A percentile compares a stretch with the other conserved stretches of the same genome.
These are phyloP conservation scores for Pachysolen tannophilus DNA, from an alignment of 805 yeast species.

Conservation along the genomic window DNA sequence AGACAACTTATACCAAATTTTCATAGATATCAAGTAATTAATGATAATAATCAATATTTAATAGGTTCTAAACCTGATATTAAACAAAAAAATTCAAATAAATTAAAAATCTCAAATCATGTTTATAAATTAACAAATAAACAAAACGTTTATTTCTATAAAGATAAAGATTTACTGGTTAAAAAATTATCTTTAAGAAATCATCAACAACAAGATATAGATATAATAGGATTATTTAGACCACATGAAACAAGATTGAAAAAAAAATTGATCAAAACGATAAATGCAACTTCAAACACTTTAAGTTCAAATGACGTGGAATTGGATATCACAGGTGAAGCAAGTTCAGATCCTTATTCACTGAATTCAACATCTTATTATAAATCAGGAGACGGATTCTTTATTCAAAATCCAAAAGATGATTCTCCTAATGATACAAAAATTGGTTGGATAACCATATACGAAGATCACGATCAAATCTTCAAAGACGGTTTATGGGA, in stretches of 20 bases:
- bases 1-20: slow-evolving; percentile 9
- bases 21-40: slow-evolving; percentile 21
- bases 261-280: slow-evolving; percentile 27
- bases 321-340: slow-evolving; percentile 13
- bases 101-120: slow-evolving; percentile 7
- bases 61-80: slow-evolving; percentile 40
- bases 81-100: slow-evolving; percentile 17
- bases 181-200: slow-evolving; percentile 8
- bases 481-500: slow-evolving; percentile 40
- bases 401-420: slow-evolving; percentile 41
- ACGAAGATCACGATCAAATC: slow-evolving; percentile 29
- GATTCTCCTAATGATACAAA: slow-evolving; percentile 55
- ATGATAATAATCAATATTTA: slow-evolving; percentile 23
- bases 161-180: not conserved
- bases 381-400: slow-evolving; percentile 49
- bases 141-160: slow-evolving; percentile 14
- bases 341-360: slow-evolving; percentile 17
- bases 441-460: slow-evolving; percentile 59
- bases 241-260: slow-evolving; percentile 30
- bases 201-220: slow-evolving; percentile 17
- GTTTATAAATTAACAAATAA: slow-evolving; percentile 14
- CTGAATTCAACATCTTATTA: slow-evolving; percentile 24
- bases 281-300: slow-evolving; percentile 1
- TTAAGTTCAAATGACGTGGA: slow-evolving; percentile 5
- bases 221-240: slow-evolving; percentile 30